Evolutionary conservation across 306 rosid species (phyloP), one percentile per base, ranked within the genome.

Genomic region (Hippophae gyantsensis): DNA sequence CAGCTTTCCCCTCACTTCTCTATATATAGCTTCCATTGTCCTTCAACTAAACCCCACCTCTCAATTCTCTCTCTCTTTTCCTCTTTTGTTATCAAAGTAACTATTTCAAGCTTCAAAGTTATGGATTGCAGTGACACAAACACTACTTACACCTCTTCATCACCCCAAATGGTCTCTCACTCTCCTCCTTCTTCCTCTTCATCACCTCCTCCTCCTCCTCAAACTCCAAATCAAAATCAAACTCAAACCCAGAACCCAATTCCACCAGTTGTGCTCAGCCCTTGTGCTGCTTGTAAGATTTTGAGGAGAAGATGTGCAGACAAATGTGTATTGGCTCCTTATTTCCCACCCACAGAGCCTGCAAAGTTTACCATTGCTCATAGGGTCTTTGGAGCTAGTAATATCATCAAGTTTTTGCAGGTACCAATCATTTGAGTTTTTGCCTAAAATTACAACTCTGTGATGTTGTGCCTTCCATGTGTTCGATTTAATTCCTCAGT

Each of bases 331-430:
- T 72, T 90, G 72, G 97, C 97, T 5, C 97, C 97, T 10, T 90
- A 90, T 54, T 90, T 90, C 59, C 97, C 97, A 60, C 97, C 97
- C 38, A 81, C 97, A 6, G 85, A 90, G 9, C 95, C 97, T 5
- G 69, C 85, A 74, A 87, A 90, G 81, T 90, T 90, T 44, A 84
- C 97, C 77, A 90, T 68, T 41, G 97, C 94, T 6, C 97, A 90
- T 45, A 65, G 95, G 5, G 97, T 90, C 49, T 90, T 87, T 46
- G 97, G 97, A 9, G 95, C 97, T 1, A 90, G 97, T 72, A 90
- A 90, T 68, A 87, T 90, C 84, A 90, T 87, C 81, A 90, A 90
- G 78, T 79, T 84, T 77, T 74, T 90, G 67, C 97, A 90, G 97
- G 97, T 90, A 60, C 5, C 6, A 10, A 43, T 11, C 0, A 42